Percentiles rank a stretch among this genome's conserved stretches.
Evolutionary conservation across 2,329 filamentous ascomycete genomes (phyloP).

Genomic region (Elsinoe arachidis): DNA sequence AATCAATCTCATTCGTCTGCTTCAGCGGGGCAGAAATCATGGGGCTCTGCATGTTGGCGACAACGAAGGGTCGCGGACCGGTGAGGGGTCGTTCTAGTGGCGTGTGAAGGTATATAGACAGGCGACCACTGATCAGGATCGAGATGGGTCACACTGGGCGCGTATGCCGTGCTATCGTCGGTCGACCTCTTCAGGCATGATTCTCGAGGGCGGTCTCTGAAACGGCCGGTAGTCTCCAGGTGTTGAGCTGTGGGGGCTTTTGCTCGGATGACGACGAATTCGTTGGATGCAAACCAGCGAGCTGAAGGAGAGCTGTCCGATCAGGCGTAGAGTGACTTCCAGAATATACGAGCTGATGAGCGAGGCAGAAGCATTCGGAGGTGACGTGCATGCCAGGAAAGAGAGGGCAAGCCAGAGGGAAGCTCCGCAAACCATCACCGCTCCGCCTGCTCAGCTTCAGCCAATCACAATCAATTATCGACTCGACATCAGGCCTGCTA

Average conservation of each 20-base stretch:
- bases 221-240: constrained; percentile 5
- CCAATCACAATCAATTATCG: not conserved
- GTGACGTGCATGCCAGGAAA: not conserved
- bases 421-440: constrained; percentile 6
- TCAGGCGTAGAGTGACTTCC: not conserved
- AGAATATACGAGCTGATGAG: not conserved
- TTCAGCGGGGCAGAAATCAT: constrained; percentile 94
- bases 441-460: not conserved
- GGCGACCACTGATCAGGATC: not conserved
- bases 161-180: constrained; percentile 12
- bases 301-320: not conserved
- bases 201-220: constrained; percentile 7
- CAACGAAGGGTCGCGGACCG: constrained; percentile 1
- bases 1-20: constrained; percentile 96
- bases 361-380: constrained; percentile 8
- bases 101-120: not conserved
- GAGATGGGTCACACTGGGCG: constrained; percentile 1
- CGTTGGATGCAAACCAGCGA: not conserved
- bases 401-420: not conserved
- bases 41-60: constrained; percentile 67
- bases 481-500: not conserved
- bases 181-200: constrained; percentile 1
- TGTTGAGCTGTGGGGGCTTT: not conserved
- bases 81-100: not conserved
- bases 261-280: not conserved